A percentile compares a stretch with the other conserved stretches of the same genome.
Evolutionary conservation across 345 rosid species (phyloP).

Genomic region (Eucalyptus victrix): DNA sequence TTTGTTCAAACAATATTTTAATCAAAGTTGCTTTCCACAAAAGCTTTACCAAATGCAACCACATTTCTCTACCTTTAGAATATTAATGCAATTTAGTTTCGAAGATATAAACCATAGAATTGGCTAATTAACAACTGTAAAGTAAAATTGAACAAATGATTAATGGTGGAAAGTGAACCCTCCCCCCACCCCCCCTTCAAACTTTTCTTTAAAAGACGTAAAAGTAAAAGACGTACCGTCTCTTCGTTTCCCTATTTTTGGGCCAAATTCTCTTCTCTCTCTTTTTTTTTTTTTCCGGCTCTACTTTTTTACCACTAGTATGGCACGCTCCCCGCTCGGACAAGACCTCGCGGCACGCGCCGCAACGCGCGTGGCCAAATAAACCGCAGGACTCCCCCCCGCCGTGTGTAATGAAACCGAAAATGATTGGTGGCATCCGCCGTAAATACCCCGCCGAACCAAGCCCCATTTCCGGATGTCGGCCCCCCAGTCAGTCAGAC

Average conservation of each 20-base stretch:
- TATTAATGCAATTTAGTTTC: fast-evolving
- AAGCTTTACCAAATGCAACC: fast-evolving
- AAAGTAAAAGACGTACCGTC: neutral
- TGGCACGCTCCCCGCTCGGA: neutral
- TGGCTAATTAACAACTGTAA: neutral
- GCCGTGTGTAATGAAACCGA: neutral
- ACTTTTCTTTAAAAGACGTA: neutral
- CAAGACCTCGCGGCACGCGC: neutral
- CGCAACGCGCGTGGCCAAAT: neutral
- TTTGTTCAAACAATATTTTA: too few species aligned
- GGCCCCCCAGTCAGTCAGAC: neutral
- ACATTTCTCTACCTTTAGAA: neutral
- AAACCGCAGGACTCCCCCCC: neutral
- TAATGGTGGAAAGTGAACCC: fast-evolving
- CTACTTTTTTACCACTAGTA: neutral
- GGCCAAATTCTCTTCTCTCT: neutral
- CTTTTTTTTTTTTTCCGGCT: neutral
- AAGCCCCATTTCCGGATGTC: neutral
- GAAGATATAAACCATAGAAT: fast-evolving
- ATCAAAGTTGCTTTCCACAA: fast-evolving
- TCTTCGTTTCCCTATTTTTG: neutral
- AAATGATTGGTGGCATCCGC: neutral
- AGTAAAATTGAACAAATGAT: neutral
- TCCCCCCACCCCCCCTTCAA: fast-evolving
- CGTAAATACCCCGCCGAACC: neutral